Evolutionary conservation across 192 early-diverging fungal species (phyloP).

Genomic region (Podila horticola): DNA sequence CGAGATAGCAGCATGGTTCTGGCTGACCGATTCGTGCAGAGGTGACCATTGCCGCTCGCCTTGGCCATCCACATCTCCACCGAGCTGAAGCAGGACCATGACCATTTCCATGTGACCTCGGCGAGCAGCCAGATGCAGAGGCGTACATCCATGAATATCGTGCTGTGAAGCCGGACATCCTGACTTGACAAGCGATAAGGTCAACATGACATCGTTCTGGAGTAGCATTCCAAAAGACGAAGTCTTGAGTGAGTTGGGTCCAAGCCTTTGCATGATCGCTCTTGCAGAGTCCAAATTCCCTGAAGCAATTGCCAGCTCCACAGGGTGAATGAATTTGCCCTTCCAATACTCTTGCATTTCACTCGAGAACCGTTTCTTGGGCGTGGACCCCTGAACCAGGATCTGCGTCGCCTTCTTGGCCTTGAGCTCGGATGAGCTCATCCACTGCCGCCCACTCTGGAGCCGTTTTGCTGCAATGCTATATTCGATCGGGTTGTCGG

Average conservation of each 20-base stretch:
- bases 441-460: constrained; percentile 47
- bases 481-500: constrained; percentile 34
- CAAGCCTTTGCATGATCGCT: constrained; percentile 40
- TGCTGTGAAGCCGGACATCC: constrained; percentile 48
- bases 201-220: constrained; percentile 56
- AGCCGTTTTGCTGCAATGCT: constrained; percentile 30
- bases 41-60: constrained; percentile 59
- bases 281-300: constrained; percentile 45
- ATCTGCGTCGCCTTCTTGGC: constrained; percentile 18
- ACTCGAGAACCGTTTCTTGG: constrained; percentile 30
- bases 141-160: constrained; percentile 68
- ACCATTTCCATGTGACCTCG: constrained; percentile 64
- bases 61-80: constrained; percentile 67
- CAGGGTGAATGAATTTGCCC: constrained; percentile 44
- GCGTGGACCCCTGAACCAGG: not conserved
- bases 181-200: constrained; percentile 45
- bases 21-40: constrained; percentile 49
- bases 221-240: constrained; percentile 48
- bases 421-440: constrained; percentile 45
- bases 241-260: constrained; percentile 15
- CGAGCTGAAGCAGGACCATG: constrained; percentile 59
- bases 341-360: constrained; percentile 48
- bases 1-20: constrained; percentile 43
- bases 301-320: constrained; percentile 43
- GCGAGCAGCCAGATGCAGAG: constrained; percentile 74